Evolutionary conservation across 768 basidiomycete genomes (phyloP).

Genomic region (Steccherinum ochraceum): DNA sequence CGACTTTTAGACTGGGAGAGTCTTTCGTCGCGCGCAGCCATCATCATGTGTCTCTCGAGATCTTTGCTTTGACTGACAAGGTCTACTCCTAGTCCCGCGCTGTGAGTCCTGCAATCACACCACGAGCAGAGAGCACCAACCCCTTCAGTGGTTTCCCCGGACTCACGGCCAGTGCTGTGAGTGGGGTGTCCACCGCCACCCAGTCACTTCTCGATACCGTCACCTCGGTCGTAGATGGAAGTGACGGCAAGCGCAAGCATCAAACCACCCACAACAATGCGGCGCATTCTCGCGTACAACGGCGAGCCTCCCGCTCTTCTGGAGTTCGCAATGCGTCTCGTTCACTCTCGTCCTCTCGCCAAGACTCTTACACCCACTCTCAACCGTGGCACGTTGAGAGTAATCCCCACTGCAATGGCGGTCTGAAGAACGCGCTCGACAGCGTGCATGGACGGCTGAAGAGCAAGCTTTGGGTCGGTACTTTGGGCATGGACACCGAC

Average conservation of each 20-base stretch:
- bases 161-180: constrained; percentile 10
- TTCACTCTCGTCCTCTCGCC: constrained; percentile 28
- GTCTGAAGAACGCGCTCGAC: constrained; percentile 72
- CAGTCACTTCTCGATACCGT: constrained; percentile 18
- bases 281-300: constrained; percentile 19
- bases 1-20: too few relatives aligned
- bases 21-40: too few relatives aligned
- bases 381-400: constrained; percentile 40
- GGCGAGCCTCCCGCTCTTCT: constrained; percentile 15
- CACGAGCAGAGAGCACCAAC: constrained; percentile 39
- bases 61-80: neutral
- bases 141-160: constrained; percentile 42
- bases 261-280: constrained; percentile 38
- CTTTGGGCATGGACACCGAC: constrained; percentile 69
- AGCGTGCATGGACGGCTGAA: constrained; percentile 53
- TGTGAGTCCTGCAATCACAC: constrained; percentile 35
- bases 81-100: constrained; percentile 27
- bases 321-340: constrained; percentile 11
- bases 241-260: constrained; percentile 22
- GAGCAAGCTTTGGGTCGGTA: constrained; percentile 60
- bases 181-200: constrained; percentile 5
- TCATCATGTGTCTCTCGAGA: neutral
- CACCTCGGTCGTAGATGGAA: constrained; percentile 3
- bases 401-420: constrained; percentile 79
- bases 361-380: constrained; percentile 26